These are phyloP conservation scores for Hysterangium stoloniferum DNA, from an alignment of 768 basidiomycete genomes.

Conservation along the genomic window DNA sequence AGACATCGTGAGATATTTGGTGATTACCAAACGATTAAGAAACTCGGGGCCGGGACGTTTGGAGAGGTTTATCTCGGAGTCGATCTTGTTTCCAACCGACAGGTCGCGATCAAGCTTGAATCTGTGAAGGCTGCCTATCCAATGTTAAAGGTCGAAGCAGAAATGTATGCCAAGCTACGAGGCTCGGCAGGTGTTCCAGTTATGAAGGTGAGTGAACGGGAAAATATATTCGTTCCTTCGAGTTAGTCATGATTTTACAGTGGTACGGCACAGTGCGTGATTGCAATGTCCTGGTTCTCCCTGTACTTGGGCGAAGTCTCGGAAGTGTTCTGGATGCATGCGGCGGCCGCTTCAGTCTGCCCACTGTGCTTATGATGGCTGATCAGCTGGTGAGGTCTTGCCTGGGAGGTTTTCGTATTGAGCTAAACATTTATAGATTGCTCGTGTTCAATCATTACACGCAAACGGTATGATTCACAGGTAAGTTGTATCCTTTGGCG, in stretches of 20 bases:
- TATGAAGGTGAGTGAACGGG: constrained; percentile 4
- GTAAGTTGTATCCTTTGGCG: background rate
- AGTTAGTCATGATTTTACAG: background rate
- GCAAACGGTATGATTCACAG: constrained; percentile 11
- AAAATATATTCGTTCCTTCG: background rate
- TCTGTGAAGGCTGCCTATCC: background rate
- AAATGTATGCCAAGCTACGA: constrained; percentile 20
- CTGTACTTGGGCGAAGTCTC: constrained; percentile 10
- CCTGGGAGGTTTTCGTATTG: background rate
- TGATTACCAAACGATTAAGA: constrained; percentile 10
- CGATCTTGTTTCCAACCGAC: constrained; percentile 37
- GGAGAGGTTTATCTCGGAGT: constrained; percentile 94
- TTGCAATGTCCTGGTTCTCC: constrained; percentile 8
- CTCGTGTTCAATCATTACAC: constrained; percentile 9
- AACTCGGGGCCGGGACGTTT: constrained; percentile 83
- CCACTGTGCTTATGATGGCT: constrained; percentile 10
- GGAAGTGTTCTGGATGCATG: constrained; percentile 9
- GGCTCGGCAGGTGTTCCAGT: constrained; percentile 28
- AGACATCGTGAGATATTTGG: constrained; percentile 7
- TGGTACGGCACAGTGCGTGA: constrained; percentile 10
- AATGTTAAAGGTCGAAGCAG: constrained; percentile 5
- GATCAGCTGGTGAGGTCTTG: constrained; percentile 5
- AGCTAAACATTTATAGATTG: constrained; percentile 1
- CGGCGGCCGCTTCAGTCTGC: constrained; percentile 5
- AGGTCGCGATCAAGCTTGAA: constrained; percentile 12